Base-by-base conservation (phyloP, 495 filamentous ascomycete species). In the Tricharina praecox region DNA sequence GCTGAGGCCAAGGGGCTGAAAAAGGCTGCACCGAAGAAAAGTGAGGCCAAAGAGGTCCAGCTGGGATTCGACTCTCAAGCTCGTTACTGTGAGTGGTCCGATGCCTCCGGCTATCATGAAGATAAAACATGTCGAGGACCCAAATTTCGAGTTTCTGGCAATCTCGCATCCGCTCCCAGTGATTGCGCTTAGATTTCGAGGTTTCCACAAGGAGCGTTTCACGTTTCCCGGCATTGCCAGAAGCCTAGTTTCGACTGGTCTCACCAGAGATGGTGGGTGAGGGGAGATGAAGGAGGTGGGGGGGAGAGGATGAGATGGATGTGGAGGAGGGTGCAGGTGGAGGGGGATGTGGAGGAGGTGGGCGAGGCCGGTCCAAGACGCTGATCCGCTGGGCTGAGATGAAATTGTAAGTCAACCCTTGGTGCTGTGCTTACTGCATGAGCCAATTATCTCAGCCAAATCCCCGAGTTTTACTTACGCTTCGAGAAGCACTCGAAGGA, bases 391-490 rank as follows among this genome's bases (percentile, higher is more conserved):
- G n/a, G n/a, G n/a, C n/a, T n/a, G n/a, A n/a, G n/a, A n/a, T n/a
- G n/a, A n/a, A n/a, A n/a, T 48, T 59, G 56, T 59, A 51, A 23
- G 50, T 30, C 13, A 13, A 7, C 10, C 18, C 32, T 21, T 18
- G 8, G 41, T 15, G n/a, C 3, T 19, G 3, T 23, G 4, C 24
- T 24, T 38, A 25, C 9, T 4, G 24, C 19, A 28, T 32, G 19
- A 24, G 36, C 49, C 16, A 47, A 16, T 11, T 2, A 49, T 19
- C 32, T 30, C 24, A 57, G 56, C 3, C 48, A 25, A 8, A 36
- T 59, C 26, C 56, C 55, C 13, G 56, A 59, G 45, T 59, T 59
- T 23, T 42, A 58, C 13, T 48, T 59, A 4, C 54, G 56, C 20
- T 59, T 59, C 32, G 56, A 59, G 26, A 59, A 58, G 34, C 33